phyloP scores from a whole-genome alignment of 2,329 filamentous ascomycete species.

The Apiospora kogelbergensis region DNA sequence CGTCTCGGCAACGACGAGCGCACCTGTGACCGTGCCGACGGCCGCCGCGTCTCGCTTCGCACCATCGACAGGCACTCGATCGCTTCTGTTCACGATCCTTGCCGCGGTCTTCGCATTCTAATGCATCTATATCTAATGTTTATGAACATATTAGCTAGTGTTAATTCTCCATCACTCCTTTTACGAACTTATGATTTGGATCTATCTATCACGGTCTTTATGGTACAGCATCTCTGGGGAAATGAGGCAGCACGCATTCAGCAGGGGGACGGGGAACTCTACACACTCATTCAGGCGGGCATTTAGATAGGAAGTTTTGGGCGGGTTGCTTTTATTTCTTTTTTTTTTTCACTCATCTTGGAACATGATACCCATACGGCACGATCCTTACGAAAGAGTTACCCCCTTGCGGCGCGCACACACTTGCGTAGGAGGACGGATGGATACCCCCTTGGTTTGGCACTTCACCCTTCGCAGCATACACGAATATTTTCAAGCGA shows the following conservation, averaged over 20 bases:
- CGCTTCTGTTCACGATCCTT: slow-evolving; percentile 24
- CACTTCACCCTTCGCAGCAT: not conserved
- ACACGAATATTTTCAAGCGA: slow-evolving; percentile 4
- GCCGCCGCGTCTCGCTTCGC: slow-evolving; percentile 11
- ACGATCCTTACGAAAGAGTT: slow-evolving; percentile 15
- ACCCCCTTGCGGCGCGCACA: not conserved
- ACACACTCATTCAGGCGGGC: slow-evolving; percentile 11
- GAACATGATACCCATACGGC: slow-evolving; percentile 15
- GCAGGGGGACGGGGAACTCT: slow-evolving; percentile 11
- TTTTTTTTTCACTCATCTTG: not conserved
- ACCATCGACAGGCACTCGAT: slow-evolving; percentile 6
- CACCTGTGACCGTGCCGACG: slow-evolving; percentile 10
- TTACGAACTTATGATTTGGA: slow-evolving; percentile 6
- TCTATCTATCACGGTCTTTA: slow-evolving; percentile 17
- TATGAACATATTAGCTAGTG: slow-evolving; percentile 11
- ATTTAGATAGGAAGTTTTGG: not conserved
- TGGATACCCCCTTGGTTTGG: not conserved
- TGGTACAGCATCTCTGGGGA: not conserved
- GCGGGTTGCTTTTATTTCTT: not conserved
- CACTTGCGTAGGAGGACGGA: not conserved
- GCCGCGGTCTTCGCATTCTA: slow-evolving; percentile 27
- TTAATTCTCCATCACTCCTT: slow-evolving; percentile 12
- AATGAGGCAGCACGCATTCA: not conserved
- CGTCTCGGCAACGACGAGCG: not conserved
- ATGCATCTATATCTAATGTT: slow-evolving; percentile 19